These are phyloP conservation scores for Fistulina hepatica DNA, from an alignment of 1,284 basidiomycete genomes.

Conservation along the genomic window DNA sequence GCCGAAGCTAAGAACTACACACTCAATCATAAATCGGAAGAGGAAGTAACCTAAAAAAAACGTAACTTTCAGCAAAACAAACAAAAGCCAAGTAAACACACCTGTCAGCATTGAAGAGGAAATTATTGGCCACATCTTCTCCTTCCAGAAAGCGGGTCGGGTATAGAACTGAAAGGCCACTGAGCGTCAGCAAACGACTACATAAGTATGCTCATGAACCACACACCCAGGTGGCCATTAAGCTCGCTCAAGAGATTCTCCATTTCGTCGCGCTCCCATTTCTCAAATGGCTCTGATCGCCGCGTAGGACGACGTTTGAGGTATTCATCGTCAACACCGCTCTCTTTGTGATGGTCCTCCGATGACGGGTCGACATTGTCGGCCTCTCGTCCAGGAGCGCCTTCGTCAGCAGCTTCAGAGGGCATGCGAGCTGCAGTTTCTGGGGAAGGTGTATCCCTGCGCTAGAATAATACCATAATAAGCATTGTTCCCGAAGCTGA, in stretches of 20 bases:
- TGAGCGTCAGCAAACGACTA: not conserved
- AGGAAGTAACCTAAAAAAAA: slow-evolving; percentile 32
- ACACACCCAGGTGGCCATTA: slow-evolving; percentile 75
- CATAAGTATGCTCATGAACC: not conserved
- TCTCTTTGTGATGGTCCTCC: too few relatives aligned
- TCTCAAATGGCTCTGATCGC: slow-evolving; percentile 62
- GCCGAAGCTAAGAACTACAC: too few relatives aligned
- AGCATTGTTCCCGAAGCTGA: slow-evolving; percentile 3
- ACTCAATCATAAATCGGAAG: slow-evolving; percentile 43
- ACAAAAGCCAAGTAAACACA: slow-evolving; percentile 22
- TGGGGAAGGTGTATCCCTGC: slow-evolving; percentile 31
- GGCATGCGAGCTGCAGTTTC: slow-evolving; percentile 44
- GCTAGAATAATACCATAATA: slow-evolving; percentile 26
- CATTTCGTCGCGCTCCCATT: slow-evolving; percentile 82
- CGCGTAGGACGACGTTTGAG: not conserved
- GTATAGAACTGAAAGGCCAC: slow-evolving; percentile 51
- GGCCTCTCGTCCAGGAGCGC: slow-evolving; percentile 22
- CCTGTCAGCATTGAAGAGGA: slow-evolving; percentile 84
- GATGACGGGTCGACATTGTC: slow-evolving; percentile 12
- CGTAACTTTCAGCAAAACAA: slow-evolving; percentile 6
- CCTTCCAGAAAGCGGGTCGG: slow-evolving; percentile 78
- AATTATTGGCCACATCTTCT: slow-evolving; percentile 79
- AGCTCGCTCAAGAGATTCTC: slow-evolving; percentile 67
- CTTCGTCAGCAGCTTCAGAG: slow-evolving; percentile 45
- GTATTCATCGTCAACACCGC: not conserved